Base-by-base conservation (phyloP, 306 rosid species). In the Trifolium subterraneum region DNA sequence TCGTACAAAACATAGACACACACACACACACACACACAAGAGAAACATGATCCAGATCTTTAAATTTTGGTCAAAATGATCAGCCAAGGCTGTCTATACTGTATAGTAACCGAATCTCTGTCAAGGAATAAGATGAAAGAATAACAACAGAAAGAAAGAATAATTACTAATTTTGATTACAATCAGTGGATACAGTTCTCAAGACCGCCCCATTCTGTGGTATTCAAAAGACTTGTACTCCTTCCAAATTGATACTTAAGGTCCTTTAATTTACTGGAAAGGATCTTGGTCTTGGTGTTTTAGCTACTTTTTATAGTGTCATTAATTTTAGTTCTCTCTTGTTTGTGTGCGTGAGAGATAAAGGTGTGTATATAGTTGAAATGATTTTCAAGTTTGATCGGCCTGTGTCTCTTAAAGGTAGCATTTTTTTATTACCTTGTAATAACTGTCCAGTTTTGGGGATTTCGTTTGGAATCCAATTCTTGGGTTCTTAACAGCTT, bases 291-390 rank as follows among this genome's bases (percentile, higher is more conserved):
- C 9, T 58, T 25, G 10, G 64, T 58, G 13, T 58, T 54, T 7
- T 58, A 25, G 64, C 10, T 58, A 25, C 64, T 58, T 58, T 58
- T 0, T 58, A 58, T 58, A 25, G 64, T 25, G 36, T 58, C 64
- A 25, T 25, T 58, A 58, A 10, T 25, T 58, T 27, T 25, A 12
- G 36, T 12, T 27, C n/a, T 58, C 36, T 25, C 36, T 58, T 2
- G 23, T 23, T 15, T 56, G 8, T 23, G 35, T 12, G 64, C 23
- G 18, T 58, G 16, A 58, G n/a, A n/a, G 35, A 12, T 58, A 58
- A 12, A 13, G 2, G 6, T 25, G n/a, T 52, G 29, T 55, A 22
- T 55, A 55, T 5, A 10, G 15, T 19, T 18, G 29, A 54, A 54
- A 10, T 5, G 14, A 55, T 25, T 58, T 16, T 58, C 9, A 22